Evolutionary conservation across 805 yeast species (phyloP), one percentile per base, ranked within the genome.

Genomic region (Ogataea polymorpha): DNA sequence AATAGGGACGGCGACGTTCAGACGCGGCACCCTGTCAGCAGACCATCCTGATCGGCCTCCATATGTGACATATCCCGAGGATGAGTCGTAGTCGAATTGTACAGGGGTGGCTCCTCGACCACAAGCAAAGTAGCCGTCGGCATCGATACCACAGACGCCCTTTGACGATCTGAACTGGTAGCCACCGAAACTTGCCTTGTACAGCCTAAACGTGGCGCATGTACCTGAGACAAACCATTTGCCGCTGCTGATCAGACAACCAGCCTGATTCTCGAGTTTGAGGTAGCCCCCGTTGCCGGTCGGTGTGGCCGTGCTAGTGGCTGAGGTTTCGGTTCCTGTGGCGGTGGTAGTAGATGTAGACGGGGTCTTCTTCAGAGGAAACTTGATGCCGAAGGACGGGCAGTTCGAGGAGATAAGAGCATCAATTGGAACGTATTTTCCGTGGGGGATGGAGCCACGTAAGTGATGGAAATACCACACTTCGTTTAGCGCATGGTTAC

Each of bases 191-290:
- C 75, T 74, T 23, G 83, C 77, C 39, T 79, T 72, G 23, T 62
- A 55, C 18, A 85, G 53, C 18, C 71, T 71, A 64, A 72, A 90
- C 5, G 83, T 79, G 4, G 96, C 98, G 62, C 97, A 91, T 0
- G 93, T 78, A 1, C 96, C 96, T 13, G 72, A 70, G 4, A 74
- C 58, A 64, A 82, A 86, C 93, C 95, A 90, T 50, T 79, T 75
- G 4, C 99, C 99, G 55, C 78, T 85, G 45, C 85, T 77, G 55
- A 90, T 91, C 44, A 91, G 66, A 63, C 96, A 87, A 8, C 96
- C 96, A 4, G 62, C 48, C 43, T 80, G 74, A 30, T 66, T 75
- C 14, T 71, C 57, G 11, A 79, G 63, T 39, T 66, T 71, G 33
- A 86, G 55, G 52, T 61, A 69, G 2, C 87, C 89, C 35, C 58